Percentiles rank a stretch among this genome's conserved stretches.
phyloP scores from a whole-genome alignment of 129 eudicot genomes.

The Flaveria bidentis region DNA sequence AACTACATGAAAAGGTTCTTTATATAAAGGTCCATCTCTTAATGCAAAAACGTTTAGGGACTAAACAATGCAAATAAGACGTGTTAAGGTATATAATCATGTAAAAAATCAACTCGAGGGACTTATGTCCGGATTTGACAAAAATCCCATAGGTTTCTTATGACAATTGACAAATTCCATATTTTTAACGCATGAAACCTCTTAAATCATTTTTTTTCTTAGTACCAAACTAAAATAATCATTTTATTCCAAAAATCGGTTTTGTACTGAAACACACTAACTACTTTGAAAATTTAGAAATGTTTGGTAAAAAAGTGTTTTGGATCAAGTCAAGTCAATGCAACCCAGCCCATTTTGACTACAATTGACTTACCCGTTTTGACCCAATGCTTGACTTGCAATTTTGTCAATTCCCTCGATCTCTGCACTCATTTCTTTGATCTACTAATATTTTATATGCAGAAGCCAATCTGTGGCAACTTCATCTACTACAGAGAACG shows the following conservation, averaged over 20 bases:
- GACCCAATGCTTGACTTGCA: neutral
- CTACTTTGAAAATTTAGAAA: neutral
- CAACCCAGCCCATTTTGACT: neutral
- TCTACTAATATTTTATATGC: slow-evolving; percentile 23
- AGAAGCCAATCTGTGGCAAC: slow-evolving; percentile 47
- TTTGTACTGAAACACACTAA: neutral
- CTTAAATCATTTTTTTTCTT: neutral
- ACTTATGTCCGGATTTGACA: neutral
- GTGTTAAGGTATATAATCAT: neutral
- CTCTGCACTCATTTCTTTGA: neutral
- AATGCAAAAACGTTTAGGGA: neutral
- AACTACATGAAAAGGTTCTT: neutral
- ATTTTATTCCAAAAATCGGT: neutral
- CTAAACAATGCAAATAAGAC: neutral
- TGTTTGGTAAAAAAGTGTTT: neutral
- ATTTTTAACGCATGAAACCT: neutral
- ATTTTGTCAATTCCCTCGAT: neutral
- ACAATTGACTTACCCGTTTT: neutral
- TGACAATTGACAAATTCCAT: neutral
- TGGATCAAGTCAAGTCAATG: neutral
- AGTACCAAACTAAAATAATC: neutral
- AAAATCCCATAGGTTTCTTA: neutral
- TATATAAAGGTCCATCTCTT: neutral
- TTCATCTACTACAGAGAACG: slow-evolving; percentile 45
- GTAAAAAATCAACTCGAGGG: neutral